phyloP scores from a whole-genome alignment of 257 asterid species.

The Gentiana macrophylla region DNA sequence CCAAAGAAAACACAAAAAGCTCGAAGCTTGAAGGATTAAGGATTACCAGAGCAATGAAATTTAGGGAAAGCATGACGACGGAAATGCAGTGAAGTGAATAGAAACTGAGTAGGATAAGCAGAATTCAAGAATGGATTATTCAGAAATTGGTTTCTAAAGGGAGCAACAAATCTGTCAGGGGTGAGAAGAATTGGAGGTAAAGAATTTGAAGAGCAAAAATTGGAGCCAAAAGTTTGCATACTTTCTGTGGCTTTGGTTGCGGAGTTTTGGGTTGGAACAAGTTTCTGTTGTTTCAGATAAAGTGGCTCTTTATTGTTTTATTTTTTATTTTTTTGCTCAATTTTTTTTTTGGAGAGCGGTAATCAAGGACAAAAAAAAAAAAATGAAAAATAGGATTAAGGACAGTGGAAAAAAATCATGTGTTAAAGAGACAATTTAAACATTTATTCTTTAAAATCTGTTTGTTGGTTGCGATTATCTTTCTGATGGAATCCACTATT shows the following conservation, averaged over 20 bases:
- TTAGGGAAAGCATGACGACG: conserved; percentile 17
- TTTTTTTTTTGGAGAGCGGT: background rate
- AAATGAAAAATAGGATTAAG: too few relatives aligned
- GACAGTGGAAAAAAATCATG: too few relatives aligned
- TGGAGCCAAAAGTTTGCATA: conserved; percentile 41
- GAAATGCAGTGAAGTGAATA: conserved; percentile 13
- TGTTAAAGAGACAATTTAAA: too few relatives aligned
- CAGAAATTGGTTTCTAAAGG: conserved; percentile 14
- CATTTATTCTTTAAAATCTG: too few relatives aligned
- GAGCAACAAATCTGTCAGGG: conserved; percentile 10
- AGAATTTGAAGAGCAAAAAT: conserved; percentile 32
- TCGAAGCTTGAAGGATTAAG: background rate
- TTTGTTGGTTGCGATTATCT: too few relatives aligned
- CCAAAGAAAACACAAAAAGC: background rate
- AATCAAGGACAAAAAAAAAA: too few relatives aligned
- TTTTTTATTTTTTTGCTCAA: background rate
- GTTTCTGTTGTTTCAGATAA: background rate
- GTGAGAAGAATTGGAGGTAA: conserved; percentile 9
- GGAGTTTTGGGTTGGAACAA: background rate
- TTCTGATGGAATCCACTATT: too few relatives aligned
- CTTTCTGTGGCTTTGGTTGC: background rate
- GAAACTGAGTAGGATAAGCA: conserved; percentile 17
- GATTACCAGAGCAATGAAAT: conserved; percentile 32
- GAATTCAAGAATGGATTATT: conserved; percentile 7
- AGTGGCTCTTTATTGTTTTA: background rate